Percentiles rank a stretch among this genome's conserved stretches.
Conservation (phyloP, 2,329 filamentous ascomycete genomes). For the Akanthomyces uredinophilus region DNA sequence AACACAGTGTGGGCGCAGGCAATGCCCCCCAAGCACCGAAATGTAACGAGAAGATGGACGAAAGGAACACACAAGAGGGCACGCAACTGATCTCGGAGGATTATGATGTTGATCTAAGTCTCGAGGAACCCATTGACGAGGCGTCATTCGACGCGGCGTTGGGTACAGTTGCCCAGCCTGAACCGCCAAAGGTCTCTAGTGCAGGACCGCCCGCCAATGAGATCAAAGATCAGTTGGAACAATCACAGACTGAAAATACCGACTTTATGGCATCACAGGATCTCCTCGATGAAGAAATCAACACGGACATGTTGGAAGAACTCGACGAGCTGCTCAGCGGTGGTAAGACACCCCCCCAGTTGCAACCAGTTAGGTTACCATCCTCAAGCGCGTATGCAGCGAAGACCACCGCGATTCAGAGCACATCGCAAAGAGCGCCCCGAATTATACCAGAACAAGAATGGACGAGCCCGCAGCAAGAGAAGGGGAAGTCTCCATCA, state of each 20-base stretch:
- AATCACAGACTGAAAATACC: not conserved
- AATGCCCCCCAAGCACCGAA: not conserved
- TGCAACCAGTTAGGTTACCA: not conserved
- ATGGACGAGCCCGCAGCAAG: not conserved
- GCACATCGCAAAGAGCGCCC: not conserved
- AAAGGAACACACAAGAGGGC: not conserved
- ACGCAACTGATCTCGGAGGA: not conserved
- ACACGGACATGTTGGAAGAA: conserved; percentile 19
- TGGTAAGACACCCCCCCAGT: not conserved
- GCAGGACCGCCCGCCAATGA: not conserved
- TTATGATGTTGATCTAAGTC: not conserved
- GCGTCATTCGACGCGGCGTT: not conserved
- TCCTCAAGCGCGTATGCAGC: not conserved
- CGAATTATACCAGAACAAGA: not conserved
- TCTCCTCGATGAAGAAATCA: conserved; percentile 22
- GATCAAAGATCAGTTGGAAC: not conserved
- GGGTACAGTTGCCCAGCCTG: not conserved
- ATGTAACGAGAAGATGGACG: not conserved
- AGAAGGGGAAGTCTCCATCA: not conserved
- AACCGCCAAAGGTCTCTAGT: not conserved
- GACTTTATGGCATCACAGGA: conserved; percentile 5
- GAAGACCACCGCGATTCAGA: not conserved
- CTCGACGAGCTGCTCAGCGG: conserved; percentile 15
- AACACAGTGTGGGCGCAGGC: not conserved
- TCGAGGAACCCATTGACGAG: not conserved